These are phyloP conservation scores for Phytopythium cucurbitacearum DNA, from an alignment of 352 stramenopile species.

Conservation along the genomic window DNA sequence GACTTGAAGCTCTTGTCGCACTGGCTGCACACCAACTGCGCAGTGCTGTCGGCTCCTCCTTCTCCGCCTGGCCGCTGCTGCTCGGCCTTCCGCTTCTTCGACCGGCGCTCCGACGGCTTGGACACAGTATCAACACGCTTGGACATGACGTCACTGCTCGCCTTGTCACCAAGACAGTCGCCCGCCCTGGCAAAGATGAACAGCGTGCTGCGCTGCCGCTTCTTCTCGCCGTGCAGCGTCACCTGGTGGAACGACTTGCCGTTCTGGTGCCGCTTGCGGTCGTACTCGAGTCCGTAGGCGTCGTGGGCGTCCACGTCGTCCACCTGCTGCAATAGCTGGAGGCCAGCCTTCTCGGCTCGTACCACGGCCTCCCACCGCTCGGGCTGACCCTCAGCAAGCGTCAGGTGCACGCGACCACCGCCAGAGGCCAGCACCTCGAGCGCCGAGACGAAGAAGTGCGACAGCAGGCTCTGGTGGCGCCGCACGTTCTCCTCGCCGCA, in stretches of 20 bases:
- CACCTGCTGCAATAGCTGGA: slow-evolving; percentile 40
- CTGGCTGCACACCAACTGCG: slow-evolving; percentile 37
- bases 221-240: slow-evolving; percentile 60
- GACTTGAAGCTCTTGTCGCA: slow-evolving; percentile 72
- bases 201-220: slow-evolving; percentile 59
- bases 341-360: slow-evolving; percentile 35
- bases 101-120: neutral
- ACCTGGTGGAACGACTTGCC: slow-evolving; percentile 84
- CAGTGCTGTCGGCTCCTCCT: slow-evolving; percentile 5
- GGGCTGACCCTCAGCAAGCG: slow-evolving; percentile 67
- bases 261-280: slow-evolving; percentile 87
- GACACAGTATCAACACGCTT: too few species aligned
- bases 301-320: slow-evolving; percentile 41
- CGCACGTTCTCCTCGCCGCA: slow-evolving; percentile 87
- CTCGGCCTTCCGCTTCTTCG: slow-evolving; percentile 4
- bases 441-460: slow-evolving; percentile 87
- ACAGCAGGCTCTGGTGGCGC: slow-evolving; percentile 86
- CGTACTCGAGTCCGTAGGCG: slow-evolving; percentile 41
- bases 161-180: neutral
- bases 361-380: slow-evolving; percentile 70
- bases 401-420: slow-evolving; percentile 47
- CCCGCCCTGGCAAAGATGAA: slow-evolving; percentile 40
- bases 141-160: neutral
- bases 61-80: slow-evolving; percentile 6
- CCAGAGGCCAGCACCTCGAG: slow-evolving; percentile 32